Conservation (phyloP, 2,329 filamentous ascomycete genomes). For the Aspergillus neoniger region DNA sequence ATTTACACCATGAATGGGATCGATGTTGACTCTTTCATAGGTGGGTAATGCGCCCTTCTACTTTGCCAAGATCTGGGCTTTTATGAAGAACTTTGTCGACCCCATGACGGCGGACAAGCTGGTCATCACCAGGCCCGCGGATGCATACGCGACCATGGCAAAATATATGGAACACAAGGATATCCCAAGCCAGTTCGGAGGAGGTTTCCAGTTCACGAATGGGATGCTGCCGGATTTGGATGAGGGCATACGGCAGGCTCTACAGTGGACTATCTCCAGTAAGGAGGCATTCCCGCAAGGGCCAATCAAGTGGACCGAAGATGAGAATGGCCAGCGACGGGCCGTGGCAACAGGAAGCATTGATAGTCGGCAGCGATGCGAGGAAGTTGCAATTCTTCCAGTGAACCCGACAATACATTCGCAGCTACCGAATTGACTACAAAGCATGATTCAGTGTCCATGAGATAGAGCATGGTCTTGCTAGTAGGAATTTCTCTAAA, state of each 20-base stretch:
- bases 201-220: conserved; percentile 21
- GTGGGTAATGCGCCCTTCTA: conserved; percentile 29
- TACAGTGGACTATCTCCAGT: conserved; percentile 6
- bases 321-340: conserved; percentile 12
- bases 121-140: conserved; percentile 17
- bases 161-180: conserved; percentile 20
- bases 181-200: conserved; percentile 27
- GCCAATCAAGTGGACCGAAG: conserved; percentile 24
- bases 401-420: not conserved
- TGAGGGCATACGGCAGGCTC: conserved; percentile 7
- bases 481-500: not conserved
- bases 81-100: conserved; percentile 28
- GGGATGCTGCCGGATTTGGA: conserved; percentile 25
- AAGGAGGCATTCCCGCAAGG: conserved; percentile 16
- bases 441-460: too few relatives aligned
- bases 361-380: conserved; percentile 10
- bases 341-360: conserved; percentile 25
- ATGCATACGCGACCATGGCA: conserved; percentile 20
- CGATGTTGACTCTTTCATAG: conserved; percentile 9
- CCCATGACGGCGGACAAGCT: conserved; percentile 29
- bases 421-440: too few relatives aligned
- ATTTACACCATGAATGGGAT: not conserved
- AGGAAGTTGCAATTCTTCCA: conserved; percentile 7
- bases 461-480: too few relatives aligned
- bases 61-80: conserved; percentile 26